phyloP scores from a whole-genome alignment of 139 green algal species.

The Chlorella sp. region DNA sequence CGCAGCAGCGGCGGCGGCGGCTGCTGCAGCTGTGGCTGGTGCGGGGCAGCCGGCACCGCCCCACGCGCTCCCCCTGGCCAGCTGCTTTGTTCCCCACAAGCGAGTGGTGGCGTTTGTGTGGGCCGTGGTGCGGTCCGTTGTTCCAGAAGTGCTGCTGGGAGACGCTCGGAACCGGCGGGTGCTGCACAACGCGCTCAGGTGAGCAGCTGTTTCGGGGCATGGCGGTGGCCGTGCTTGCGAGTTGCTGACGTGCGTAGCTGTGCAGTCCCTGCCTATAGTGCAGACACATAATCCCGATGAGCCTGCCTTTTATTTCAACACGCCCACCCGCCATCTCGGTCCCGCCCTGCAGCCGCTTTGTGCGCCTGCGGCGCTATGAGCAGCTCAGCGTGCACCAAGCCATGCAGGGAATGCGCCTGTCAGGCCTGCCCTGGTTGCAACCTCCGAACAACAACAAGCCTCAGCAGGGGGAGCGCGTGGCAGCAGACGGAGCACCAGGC shows the following conservation, averaged over 20 bases:
- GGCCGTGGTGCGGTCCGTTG: constrained; percentile 60
- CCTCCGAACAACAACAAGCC: neutral
- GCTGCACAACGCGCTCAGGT: constrained; percentile 49
- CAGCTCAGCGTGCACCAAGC: constrained; percentile 65
- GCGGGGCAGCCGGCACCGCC: neutral
- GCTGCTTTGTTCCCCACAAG: constrained; percentile 49
- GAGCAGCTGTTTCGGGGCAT: neutral
- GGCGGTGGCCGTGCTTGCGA: neutral
- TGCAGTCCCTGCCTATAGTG: neutral
- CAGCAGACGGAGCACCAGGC: neutral
- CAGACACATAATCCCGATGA: too few species aligned
- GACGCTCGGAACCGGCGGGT: constrained; percentile 38
- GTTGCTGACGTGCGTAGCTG: neutral
- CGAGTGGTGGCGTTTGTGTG: constrained; percentile 74
- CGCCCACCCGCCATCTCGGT: neutral
- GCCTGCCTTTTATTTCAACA: neutral
- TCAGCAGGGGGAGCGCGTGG: neutral
- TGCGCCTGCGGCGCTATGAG: constrained; percentile 78
- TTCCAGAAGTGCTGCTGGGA: constrained; percentile 71
- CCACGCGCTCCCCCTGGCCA: constrained; percentile 39
- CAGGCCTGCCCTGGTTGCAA: constrained; percentile 54
- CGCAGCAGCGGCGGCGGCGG: constrained; percentile 4
- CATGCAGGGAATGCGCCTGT: constrained; percentile 55
- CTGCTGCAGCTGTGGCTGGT: neutral
- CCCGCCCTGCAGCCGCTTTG: constrained; percentile 38